Evolutionary conservation across 305 asterid genomes (phyloP).

Genomic region (Solanum hybrid): DNA sequence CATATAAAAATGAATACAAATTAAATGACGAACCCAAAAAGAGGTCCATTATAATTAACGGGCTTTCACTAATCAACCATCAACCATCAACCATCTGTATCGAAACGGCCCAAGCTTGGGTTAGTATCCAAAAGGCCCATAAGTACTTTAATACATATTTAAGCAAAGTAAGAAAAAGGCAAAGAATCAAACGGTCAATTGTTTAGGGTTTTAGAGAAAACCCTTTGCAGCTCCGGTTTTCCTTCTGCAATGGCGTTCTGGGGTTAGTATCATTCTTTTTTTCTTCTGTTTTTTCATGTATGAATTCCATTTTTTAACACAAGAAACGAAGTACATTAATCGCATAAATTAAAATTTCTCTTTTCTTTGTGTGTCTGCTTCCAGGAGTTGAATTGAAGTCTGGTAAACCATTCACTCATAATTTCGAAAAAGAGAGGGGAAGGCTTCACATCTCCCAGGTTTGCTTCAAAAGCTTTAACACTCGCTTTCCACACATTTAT

Average conservation of each 20-base stretch:
- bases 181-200: background rate
- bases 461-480: background rate
- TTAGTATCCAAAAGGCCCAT: background rate
- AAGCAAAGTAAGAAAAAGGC: background rate
- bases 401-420: slow-evolving; percentile 46
- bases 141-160: background rate
- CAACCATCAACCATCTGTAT: background rate
- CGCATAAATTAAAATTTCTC: background rate
- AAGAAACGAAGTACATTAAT: background rate
- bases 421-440: slow-evolving; percentile 31
- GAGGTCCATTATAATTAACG: background rate
- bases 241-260: slow-evolving; percentile 64
- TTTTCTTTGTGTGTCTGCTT: background rate
- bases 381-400: slow-evolving; percentile 78
- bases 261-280: slow-evolving; percentile 33
- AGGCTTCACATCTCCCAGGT: slow-evolving; percentile 90
- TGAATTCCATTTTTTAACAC: background rate
- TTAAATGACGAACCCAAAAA: background rate
- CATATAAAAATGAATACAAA: background rate
- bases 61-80: background rate
- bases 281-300: background rate
- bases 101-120: background rate
- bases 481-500: background rate
- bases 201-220: slow-evolving; percentile 5
- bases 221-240: slow-evolving; percentile 16